Evolutionary conservation across 129 eudicot genomes (phyloP).

Genomic region (Centaurea solstitialis): DNA sequence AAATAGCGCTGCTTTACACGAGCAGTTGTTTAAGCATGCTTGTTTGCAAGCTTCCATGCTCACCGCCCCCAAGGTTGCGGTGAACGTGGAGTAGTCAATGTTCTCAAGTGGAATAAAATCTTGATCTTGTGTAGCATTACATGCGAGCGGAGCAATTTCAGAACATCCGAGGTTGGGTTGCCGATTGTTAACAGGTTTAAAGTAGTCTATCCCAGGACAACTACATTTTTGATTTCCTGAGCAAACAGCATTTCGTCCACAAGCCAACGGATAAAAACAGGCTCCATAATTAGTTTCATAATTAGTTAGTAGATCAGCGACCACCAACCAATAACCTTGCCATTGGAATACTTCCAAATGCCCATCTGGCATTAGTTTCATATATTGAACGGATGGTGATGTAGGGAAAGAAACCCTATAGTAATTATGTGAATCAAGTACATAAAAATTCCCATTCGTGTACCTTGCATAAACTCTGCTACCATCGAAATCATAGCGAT

Average conservation of each 20-base stretch:
- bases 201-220: conserved; percentile 25
- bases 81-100: not conserved
- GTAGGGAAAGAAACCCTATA: too few species aligned
- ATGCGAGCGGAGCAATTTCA: conserved; percentile 10
- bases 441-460: conserved; percentile 31
- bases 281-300: not conserved
- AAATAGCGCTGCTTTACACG: conserved; percentile 46
- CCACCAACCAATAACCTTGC: not conserved
- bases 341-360: conserved; percentile 39
- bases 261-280: conserved; percentile 23
- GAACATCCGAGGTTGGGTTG: conserved; percentile 30
- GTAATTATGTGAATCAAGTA: too few species aligned
- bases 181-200: not conserved
- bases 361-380: conserved; percentile 34
- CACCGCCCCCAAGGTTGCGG: not conserved
- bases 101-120: conserved; percentile 16
- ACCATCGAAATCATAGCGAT: too few species aligned
- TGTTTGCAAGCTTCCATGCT: conserved; percentile 34
- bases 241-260: conserved; percentile 42
- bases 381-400: conserved; percentile 29
- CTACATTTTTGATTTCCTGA: conserved; percentile 10
- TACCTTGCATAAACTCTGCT: too few species aligned
- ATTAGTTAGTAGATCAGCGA: not conserved
- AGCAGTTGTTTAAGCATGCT: conserved; percentile 39
- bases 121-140: conserved; percentile 21